Evolutionary conservation across 1,284 basidiomycete species (phyloP).

Genomic region (Pseudozyma flocculosa): DNA sequence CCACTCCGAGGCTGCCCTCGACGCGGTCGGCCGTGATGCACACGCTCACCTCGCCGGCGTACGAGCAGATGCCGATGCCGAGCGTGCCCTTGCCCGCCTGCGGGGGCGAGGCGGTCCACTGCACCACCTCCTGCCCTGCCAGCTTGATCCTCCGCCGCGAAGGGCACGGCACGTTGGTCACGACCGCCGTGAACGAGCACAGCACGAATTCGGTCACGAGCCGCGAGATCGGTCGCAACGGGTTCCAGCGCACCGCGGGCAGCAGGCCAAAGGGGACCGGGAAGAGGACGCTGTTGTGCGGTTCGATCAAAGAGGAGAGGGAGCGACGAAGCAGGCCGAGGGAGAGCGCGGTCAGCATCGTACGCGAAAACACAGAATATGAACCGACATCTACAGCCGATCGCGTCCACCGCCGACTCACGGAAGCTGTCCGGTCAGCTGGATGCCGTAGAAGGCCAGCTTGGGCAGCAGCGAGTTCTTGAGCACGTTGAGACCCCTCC

Average conservation of each 20-base stretch:
- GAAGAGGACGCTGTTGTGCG: conserved; percentile 4
- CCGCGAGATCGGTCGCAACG: conserved; percentile 10
- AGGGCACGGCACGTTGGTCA: conserved; percentile 55
- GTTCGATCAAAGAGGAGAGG: too few species aligned
- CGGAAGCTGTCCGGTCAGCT: conserved; percentile 43
- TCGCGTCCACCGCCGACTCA: too few species aligned
- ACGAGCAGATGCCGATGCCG: conserved; percentile 54
- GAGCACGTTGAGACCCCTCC: conserved; percentile 37
- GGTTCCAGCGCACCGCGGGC: conserved; percentile 11
- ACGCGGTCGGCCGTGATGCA: conserved; percentile 51
- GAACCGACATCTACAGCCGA: too few species aligned
- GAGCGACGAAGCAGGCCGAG: too few species aligned
- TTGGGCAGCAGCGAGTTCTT: conserved; percentile 45
- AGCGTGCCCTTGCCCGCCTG: conserved; percentile 50
- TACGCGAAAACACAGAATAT: too few species aligned
- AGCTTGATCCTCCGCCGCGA: conserved; percentile 34
- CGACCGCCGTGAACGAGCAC: conserved; percentile 40
- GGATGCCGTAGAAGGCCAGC: conserved; percentile 36
- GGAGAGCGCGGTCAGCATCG: too few species aligned
- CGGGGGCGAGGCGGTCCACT: conserved; percentile 46
- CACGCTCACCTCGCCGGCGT: conserved; percentile 39
- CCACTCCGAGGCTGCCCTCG: conserved; percentile 34
- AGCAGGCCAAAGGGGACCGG: conserved; percentile 26
- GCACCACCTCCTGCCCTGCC: conserved; percentile 32
- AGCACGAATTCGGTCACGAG: conserved; percentile 19